These are phyloP conservation scores for Nemania diffusa DNA, from an alignment of 2,329 filamentous ascomycete genomes.

Conservation along the genomic window DNA sequence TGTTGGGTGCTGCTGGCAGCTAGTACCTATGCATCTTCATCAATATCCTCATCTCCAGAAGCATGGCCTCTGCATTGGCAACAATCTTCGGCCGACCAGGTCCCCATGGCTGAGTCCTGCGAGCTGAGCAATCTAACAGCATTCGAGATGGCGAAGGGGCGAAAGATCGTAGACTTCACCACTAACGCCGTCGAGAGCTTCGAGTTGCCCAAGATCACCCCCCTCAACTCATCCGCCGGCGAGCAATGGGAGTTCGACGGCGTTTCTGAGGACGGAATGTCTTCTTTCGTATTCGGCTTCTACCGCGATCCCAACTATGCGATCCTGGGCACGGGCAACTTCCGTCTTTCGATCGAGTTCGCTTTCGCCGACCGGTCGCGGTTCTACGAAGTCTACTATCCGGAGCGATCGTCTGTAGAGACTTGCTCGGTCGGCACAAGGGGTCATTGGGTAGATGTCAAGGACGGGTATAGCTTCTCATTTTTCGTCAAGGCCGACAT, in stretches of 20 bases:
- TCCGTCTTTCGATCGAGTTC: constrained; percentile 44
- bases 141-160: constrained; percentile 29
- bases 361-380: constrained; percentile 39
- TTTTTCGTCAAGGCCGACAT: constrained; percentile 27
- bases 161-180: constrained; percentile 20
- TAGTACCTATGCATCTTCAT: not conserved
- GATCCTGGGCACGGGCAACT: constrained; percentile 45
- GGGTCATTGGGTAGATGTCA: constrained; percentile 25
- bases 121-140: constrained; percentile 24
- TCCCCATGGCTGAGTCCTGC: constrained; percentile 9
- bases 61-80: not conserved
- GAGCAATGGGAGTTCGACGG: constrained; percentile 50
- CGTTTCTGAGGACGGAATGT: constrained; percentile 40
- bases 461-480: constrained; percentile 22
- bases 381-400: constrained; percentile 42
- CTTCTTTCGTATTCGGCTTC: constrained; percentile 45
- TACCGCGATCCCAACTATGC: constrained; percentile 48
- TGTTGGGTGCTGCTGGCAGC: not conserved
- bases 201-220: constrained; percentile 37
- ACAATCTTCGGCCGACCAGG: not conserved
- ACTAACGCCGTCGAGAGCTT: not conserved
- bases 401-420: constrained; percentile 39
- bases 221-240: constrained; percentile 43
- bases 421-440: constrained; percentile 32
- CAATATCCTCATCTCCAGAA: not conserved